phyloP scores from a whole-genome alignment of 257 asterid genomes.

The Solanum medicagineum region DNA sequence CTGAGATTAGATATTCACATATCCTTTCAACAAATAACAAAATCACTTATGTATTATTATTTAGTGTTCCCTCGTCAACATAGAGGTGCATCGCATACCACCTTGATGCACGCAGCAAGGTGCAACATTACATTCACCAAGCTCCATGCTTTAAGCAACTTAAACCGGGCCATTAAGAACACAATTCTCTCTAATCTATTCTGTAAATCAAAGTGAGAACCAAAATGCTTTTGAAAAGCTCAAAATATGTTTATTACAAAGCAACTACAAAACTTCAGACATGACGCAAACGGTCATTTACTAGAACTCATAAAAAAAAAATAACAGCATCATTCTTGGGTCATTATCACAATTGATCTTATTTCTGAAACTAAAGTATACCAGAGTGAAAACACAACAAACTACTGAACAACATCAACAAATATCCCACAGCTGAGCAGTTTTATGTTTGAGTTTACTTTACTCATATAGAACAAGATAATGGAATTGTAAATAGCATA shows the following conservation, averaged over 20 bases:
- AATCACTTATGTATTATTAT: neutral
- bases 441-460: neutral
- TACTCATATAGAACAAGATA: neutral
- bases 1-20: neutral
- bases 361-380: neutral
- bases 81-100: neutral
- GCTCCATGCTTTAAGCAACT: neutral
- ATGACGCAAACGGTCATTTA: neutral
- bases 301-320: neutral
- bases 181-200: neutral
- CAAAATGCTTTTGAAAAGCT: neutral
- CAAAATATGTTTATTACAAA: neutral
- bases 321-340: neutral
- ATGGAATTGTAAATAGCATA: neutral
- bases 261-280: neutral
- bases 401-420: neutral
- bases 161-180: neutral
- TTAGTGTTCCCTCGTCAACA: neutral
- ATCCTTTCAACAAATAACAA: neutral
- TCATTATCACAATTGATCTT: neutral
- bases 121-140: neutral
- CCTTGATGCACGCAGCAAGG: neutral
- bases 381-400: neutral
- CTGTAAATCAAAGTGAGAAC: neutral
- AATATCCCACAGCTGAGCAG: neutral